Conservation (phyloP, 2,329 filamentous ascomycete genomes). For the Aspergillus sp. region DNA sequence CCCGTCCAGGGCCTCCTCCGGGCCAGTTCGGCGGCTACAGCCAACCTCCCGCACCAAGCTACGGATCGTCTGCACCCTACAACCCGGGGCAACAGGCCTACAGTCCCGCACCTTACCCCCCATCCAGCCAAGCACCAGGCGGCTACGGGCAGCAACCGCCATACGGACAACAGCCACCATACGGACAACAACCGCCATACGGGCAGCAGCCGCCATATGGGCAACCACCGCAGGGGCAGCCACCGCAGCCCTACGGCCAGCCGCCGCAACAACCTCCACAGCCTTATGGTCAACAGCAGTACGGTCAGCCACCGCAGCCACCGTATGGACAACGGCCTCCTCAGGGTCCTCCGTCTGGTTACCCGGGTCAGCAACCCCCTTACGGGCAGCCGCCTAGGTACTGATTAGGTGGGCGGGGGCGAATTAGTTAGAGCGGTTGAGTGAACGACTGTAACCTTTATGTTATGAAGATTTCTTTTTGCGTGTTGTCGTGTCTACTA, state of each 20-base stretch:
- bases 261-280: neutral
- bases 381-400: conserved; percentile 3
- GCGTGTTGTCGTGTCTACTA: neutral
- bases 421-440: neutral
- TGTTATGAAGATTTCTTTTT: neutral
- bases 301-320: neutral
- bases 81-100: conserved; percentile 5
- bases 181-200: neutral
- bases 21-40: conserved; percentile 40
- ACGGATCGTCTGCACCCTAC: conserved; percentile 10
- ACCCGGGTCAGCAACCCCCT: neutral
- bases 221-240: neutral
- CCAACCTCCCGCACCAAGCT: conserved; percentile 9
- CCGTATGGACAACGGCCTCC: neutral
- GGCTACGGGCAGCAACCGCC: conserved; percentile 8
- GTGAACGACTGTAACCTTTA: conserved; percentile 1
- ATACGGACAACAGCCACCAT: conserved; percentile 22
- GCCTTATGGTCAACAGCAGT: conserved; percentile 1
- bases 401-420: neutral
- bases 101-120: conserved; percentile 2
- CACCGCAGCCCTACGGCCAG: conserved; percentile 17
- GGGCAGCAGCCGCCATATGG: neutral
- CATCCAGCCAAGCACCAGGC: neutral
- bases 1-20: conserved; percentile 17
- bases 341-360: neutral